Evolutionary conservation across 441 rosid species (phyloP), one percentile per base, ranked within the genome.

Genomic region (Melastoma candidum): DNA sequence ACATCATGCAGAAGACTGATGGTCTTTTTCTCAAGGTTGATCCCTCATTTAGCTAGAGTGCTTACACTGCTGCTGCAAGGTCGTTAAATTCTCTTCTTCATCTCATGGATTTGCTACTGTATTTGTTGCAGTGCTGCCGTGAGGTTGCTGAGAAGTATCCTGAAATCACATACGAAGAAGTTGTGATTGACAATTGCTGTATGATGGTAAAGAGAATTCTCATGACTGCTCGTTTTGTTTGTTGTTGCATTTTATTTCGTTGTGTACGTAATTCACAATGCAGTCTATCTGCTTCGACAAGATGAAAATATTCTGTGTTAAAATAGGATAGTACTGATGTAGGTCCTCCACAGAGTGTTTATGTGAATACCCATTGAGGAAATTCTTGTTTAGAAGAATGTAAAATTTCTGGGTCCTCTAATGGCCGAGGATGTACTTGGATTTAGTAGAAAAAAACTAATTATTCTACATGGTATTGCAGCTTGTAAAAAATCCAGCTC

Each of bases 1-100:
- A 90, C 65, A 94, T 94, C 53, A 94, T 94, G 99, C 97, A 89
- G 82, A 94, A 85, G 72, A 94, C 99, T 46, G 96, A 94, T 58
- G 99, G 97, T 52, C 90, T 94, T 59, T 94, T 94, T 58, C 97
- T 94, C 41, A 83, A 90, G 90, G 99, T 90, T 49, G 53, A 59
- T 17, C 3, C 4, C n/a, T 53, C 58, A 0, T 41, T 52, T 32
- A n/a, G 36, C 14, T 22, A 26, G 13, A 7, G 7, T 22, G 22
- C 10, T 0, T 3, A 43, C 43, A 12, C 45, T 32, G 17, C 24
- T 52, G 32, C 10, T 0, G 22, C 22, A 17, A 45, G 56, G 56
- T 39, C 13, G 12, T 2, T 12, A 12, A 13, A 4, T 52, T 32
- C 8, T 8, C 17, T 45, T 36, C 3, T 17, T 14, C 12, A 60